phyloP scores from a whole-genome alignment of 1,139 yeast genomes.

The Nakaseomyces glabratus region DNA sequence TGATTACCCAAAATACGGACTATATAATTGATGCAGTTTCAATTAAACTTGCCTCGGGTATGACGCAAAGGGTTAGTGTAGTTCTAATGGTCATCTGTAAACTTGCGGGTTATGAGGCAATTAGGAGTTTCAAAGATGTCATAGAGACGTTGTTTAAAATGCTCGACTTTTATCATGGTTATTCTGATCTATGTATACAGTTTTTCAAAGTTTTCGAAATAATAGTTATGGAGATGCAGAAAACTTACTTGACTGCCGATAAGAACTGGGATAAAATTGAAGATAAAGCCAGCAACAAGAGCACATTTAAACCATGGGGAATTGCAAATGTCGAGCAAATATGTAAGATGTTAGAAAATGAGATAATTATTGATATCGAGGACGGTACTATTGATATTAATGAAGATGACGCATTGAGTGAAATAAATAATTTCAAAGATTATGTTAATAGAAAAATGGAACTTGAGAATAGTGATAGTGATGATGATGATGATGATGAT shows the following conservation, averaged over 20 bases:
- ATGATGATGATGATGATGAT: constrained; percentile 14
- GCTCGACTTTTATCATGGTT: constrained; percentile 79
- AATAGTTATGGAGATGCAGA: constrained; percentile 46
- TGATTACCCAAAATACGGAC: constrained; percentile 65
- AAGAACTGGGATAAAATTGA: constrained; percentile 15
- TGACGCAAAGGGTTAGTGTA: constrained; percentile 68
- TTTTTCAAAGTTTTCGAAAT: constrained; percentile 66
- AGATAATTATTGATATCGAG: constrained; percentile 6
- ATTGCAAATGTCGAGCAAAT: constrained; percentile 18
- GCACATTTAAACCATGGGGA: constrained; percentile 23
- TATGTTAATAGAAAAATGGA: constrained; percentile 24
- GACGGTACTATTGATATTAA: constrained; percentile 7
- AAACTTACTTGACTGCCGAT: constrained; percentile 32
- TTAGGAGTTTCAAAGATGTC: constrained; percentile 64
- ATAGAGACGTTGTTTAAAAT: constrained; percentile 64
- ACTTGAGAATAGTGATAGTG: constrained; percentile 23
- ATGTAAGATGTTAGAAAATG: constrained; percentile 15
- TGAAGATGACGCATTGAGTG: constrained; percentile 11
- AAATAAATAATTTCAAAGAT: constrained; percentile 24
- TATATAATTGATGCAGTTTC: constrained; percentile 73
- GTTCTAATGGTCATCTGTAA: constrained; percentile 57
- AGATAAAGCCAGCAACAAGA: neutral
- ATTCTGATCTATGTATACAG: constrained; percentile 59
- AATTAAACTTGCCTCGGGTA: constrained; percentile 53
- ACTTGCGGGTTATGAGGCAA: constrained; percentile 58